Evolutionary conservation across 306 rosid genomes (phyloP), one percentile per base, ranked within the genome.

Genomic region (Gastrolobium bilobum): DNA sequence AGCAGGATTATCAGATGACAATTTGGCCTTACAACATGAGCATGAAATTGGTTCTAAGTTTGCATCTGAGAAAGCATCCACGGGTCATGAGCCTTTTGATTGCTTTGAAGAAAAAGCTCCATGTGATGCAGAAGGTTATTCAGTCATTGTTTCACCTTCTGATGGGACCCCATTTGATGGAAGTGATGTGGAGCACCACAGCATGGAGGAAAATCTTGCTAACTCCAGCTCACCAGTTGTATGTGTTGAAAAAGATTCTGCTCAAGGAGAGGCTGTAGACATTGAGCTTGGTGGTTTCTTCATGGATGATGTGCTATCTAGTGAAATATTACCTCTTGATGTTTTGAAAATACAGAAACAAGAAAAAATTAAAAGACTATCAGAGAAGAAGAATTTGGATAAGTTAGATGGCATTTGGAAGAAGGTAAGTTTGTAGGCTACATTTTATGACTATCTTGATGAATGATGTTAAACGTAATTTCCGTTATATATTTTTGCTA

Each of bases 381-480:
- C 79, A 10, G 85, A 87, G 77, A 94, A 86, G 77, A 88, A 86
- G 84, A 92, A 87, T 85, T 81, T 92, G 89, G 97, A 92, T 71
- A 92, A 92, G 63, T 82, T 95, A 51, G 91, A 86, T 79, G 97
- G 97, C 84, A 85, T 95, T 54, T 95, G 99, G 99, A 92, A 89
- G 83, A 91, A 91, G 98, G 98, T 89, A 73, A 73, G 63, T 83
- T 60, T 72, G 70, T 67, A 34, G 64, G 51, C 44, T 67, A 62
- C 73, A 34, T 67, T 72, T 54, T 31, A 33, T 38, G 13, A 46
- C 33, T 20, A 72, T 80, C 33, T 71, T 11, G 71, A 60, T 62
- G 59, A 76, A 7, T 46, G 79, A 38, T 51, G 38, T 73, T 35
- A 58, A 53, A 30, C 73, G 43, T 47, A 46, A 37, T 39, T 60